phyloP scores from a whole-genome alignment of 352 stramenopile genomes.

The Phytophthora citricola region DNA sequence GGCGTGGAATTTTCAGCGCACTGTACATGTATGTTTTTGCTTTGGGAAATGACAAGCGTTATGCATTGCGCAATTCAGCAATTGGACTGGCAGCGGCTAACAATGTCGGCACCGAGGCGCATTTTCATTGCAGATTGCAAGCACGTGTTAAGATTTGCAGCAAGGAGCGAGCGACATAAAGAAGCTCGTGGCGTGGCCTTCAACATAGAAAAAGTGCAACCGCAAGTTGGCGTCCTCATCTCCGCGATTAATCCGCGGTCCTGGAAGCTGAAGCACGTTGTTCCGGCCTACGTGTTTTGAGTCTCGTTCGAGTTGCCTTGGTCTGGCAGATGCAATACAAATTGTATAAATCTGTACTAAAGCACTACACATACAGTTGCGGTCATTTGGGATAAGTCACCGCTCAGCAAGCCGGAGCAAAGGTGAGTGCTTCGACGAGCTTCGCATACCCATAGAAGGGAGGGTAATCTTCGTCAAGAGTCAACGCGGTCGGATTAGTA shows the following conservation, averaged over 20 bases:
- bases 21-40: too few relatives aligned
- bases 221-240: constrained; percentile 5
- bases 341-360: too few relatives aligned
- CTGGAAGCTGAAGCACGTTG: constrained; percentile 25
- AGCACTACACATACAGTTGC: too few relatives aligned
- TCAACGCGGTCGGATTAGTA: constrained; percentile 18
- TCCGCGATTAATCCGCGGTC: constrained; percentile 12
- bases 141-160: constrained; percentile 22
- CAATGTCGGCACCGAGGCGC: neutral
- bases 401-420: constrained; percentile 20
- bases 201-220: constrained; percentile 9
- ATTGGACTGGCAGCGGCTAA: too few relatives aligned
- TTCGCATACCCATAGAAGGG: constrained; percentile 37
- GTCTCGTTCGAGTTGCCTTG: neutral
- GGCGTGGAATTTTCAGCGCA: too few relatives aligned
- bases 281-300: constrained; percentile 15
- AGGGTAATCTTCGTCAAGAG: constrained; percentile 12
- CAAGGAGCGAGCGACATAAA: constrained; percentile 11
- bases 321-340: too few relatives aligned
- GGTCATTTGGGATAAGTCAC: constrained; percentile 10
- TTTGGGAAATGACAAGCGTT: too few relatives aligned
- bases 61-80: too few relatives aligned
- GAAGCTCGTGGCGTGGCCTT: constrained; percentile 1
- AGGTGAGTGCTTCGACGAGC: constrained; percentile 4
- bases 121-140: neutral